Evolutionary conservation across 306 rosid species (phyloP), one percentile per base, ranked within the genome.

Genomic region (Rosa multiflora): DNA sequence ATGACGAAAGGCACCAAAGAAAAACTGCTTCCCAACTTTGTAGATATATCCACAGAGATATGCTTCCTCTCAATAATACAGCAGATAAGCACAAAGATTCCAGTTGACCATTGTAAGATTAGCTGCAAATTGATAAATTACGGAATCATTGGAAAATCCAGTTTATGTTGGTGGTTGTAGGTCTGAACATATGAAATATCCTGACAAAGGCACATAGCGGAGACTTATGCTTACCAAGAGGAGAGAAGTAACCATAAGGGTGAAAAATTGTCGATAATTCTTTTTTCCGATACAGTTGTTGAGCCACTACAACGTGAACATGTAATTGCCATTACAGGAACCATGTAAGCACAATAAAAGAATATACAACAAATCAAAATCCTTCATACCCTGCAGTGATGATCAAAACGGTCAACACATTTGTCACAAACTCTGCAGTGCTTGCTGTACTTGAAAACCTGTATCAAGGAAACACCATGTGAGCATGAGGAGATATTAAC

Each of bases 371-470:
- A 55, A 83, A 78, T 23, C 52, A 55, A 69, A 55, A 82, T 53
- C 5, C 23, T 8, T 46, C 82, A 56, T 95, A 95, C 99, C 87
- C 98, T 83, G 98, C 99, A 95, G 79, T 95, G 99, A 89, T 95
- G 99, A 87, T 95, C 99, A 80, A 95, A 95, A 51, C 81, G 80
- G 79, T 95, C 97, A 47, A 95, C 98, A 66, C 99, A 95, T 82
- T 95, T 95, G 82, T 95, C 99, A 78, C 99, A 95, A 81, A 95
- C 97, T 83, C 99, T 78, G 81, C 99, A 95, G 79, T 95, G 99
- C 85, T 95, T 95, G 87, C 99, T 93, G 83, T 91, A 93, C 85
- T 95, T 93, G 91, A 88, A 95, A 77, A 95, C 99, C 99, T 95
- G 90, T 83, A 32, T 63, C 61, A 76, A 62, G 15, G 48, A 62